Base-by-base conservation (phyloP, 2,329 filamentous ascomycete species). In the Fusarium poae region DNA sequence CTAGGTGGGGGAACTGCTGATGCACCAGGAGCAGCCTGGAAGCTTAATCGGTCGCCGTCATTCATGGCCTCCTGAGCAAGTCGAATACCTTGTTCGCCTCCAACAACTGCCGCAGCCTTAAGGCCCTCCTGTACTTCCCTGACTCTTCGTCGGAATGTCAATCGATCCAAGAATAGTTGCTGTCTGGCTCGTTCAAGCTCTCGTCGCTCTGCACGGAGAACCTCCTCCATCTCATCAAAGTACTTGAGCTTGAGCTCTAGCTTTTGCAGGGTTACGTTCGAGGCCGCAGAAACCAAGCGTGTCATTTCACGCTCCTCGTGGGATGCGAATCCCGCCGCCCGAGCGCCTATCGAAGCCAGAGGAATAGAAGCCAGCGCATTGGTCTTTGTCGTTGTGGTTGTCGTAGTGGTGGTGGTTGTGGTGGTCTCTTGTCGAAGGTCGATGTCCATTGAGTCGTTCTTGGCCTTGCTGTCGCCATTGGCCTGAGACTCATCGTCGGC, bases 291-390 rank as follows among this genome's bases (percentile, higher is more conserved):
- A 12, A 99, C 93, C 46, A 98, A 88, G 18, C 94, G 92, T 21
- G 94, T 97, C 88, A 98, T 96, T 80, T 97, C 94, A 60, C 97
- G 92, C 80, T 99, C 96, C 79, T 98, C 95, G 73, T 98, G 94
- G 5, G 95, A 97, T 29, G 95, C 94, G 34, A 99, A 89, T 5
- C 91, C 96, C 10, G 92, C 91, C 3, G 94, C 89, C 64, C 96
- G 92, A 3, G 93, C 94, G 15, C 94, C 94, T 66, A 95, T 91
- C 11, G 94, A 88, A 20, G 93, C 94, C 50, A 99, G 86, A 3
- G 94, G 93, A 58, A 97, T 90, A 30, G 90, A 94, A 9, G 93
- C 89, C 51, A 93, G 79, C 6, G 84, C 81, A 5, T 79, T 79
- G 25, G 79, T 83, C 64, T 78, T 83, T 34, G 78, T 84, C 42